A percentile compares a stretch with the other conserved stretches of the same genome.
phyloP scores from a whole-genome alignment of 306 rosid species.

The Dryas drummondii region DNA sequence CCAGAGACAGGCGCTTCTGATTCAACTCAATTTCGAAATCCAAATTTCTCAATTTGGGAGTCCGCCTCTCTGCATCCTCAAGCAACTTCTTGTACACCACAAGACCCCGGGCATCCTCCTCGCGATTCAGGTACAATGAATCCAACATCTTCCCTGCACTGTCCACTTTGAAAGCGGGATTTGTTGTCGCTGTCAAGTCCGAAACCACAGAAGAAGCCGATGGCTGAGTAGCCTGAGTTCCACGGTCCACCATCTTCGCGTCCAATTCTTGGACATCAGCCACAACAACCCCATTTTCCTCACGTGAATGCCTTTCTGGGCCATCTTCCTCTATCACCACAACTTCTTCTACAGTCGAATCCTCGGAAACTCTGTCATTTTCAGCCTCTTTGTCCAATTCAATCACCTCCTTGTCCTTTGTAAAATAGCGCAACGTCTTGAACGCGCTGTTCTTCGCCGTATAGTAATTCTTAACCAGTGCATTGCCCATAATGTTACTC shows the following conservation, averaged over 20 bases:
- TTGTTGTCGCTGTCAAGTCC: constrained; percentile 33
- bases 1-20: constrained; percentile 42
- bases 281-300: constrained; percentile 21
- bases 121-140: constrained; percentile 33
- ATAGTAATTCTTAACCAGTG: constrained; percentile 6
- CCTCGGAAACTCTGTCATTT: constrained; percentile 34
- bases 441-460: constrained; percentile 42
- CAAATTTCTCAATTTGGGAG: constrained; percentile 33
- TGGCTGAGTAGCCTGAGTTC: constrained; percentile 23
- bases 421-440: constrained; percentile 13
- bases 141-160: constrained; percentile 37
- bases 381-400: constrained; percentile 51
- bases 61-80: constrained; percentile 32
- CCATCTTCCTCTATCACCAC: constrained; percentile 45
- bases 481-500: constrained; percentile 40
- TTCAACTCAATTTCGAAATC: constrained; percentile 46
- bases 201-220: constrained; percentile 47
- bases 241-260: constrained; percentile 25
- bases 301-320: constrained; percentile 27
- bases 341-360: constrained; percentile 54
- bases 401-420: constrained; percentile 43
- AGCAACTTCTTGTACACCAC: constrained; percentile 69
- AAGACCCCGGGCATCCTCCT: constrained; percentile 28
- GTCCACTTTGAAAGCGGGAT: constrained; percentile 40
- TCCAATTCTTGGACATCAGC: constrained; percentile 37